phyloP scores from a whole-genome alignment of 1,284 basidiomycete species.

The Naganishia liquefaciens region DNA sequence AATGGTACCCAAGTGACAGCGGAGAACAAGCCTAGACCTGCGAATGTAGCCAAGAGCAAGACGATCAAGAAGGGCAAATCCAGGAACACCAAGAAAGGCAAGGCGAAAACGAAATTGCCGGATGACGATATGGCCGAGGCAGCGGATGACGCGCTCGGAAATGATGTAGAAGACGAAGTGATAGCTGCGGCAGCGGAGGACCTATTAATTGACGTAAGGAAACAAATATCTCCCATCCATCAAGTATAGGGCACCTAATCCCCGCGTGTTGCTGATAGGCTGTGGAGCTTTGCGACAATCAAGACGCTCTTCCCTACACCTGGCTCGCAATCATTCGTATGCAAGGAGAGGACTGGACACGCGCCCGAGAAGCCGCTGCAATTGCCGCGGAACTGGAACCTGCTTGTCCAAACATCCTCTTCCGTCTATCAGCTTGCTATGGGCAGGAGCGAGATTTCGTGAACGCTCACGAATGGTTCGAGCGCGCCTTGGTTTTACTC shows the following conservation, averaged over 20 bases:
- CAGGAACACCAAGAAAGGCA: too few species aligned
- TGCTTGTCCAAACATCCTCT: neutral
- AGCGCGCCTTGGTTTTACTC: neutral
- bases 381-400: neutral
- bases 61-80: neutral
- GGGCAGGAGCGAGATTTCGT: constrained; percentile 9
- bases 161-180: neutral
- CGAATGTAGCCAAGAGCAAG: neutral
- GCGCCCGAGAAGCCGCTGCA: neutral
- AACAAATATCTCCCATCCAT: too few species aligned
- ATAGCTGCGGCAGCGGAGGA: neutral
- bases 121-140: neutral
- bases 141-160: neutral
- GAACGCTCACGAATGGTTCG: neutral
- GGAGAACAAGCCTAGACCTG: neutral
- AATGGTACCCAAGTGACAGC: neutral
- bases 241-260: neutral
- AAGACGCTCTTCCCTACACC: constrained; percentile 1
- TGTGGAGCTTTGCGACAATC: neutral
- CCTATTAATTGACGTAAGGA: neutral
- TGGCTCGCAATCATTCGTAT: neutral
- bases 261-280: neutral
- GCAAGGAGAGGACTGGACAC: neutral
- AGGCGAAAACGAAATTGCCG: neutral
- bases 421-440: constrained; percentile 7